Evolutionary conservation across 345 rosid genomes (phyloP), one percentile per base, ranked within the genome.

Genomic region (Streptanthus diversifolius): DNA sequence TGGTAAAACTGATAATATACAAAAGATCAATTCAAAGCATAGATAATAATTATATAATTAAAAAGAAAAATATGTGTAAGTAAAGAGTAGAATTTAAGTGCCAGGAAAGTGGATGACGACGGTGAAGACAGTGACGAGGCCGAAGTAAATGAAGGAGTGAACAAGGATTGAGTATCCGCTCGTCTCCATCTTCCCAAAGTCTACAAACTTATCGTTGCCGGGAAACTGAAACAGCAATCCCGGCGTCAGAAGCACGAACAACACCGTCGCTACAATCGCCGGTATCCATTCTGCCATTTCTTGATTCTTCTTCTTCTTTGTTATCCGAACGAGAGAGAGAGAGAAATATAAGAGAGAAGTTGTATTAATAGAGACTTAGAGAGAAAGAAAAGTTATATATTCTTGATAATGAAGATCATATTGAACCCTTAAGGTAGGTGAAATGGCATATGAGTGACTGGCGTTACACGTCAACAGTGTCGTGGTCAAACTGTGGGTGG

Each of bases 181-280:
- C 17, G 78, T 74, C 37, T 74, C 73, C 68, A 67, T 47, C 52
- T 45, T 73, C 58, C 52, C 77, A 18, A 66, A 73, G 25, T 73
- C 77, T 45, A 73, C 72, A 45, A 66, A 66, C 3, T 47, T 0
- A 18, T 56, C 0, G 52, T 65, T 73, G 3, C 76, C 76, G 3
- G 72, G 77, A 47, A 73, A 24, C 29, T 73, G 77, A 73, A 73
- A 73, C 41, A 73, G 0, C 59, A 73, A 17, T 25, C 77, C 77
- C 10, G 77, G 77, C 60, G 72, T 17, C 41, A 73, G 72, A 19
- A 66, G 0, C 9, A 73, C 6, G 51, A 73, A 73, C 51, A 73
- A 13, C 10, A 36, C 66, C 43, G 77, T 73, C 18, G 60, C 77
- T 7, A 57, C 6, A 5, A 66, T 14, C 33, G 52, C 72, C n/a